A percentile compares a stretch with the other conserved stretches of the same genome.
These are phyloP conservation scores for Gossypium gossypioides DNA, from an alignment of 441 rosid species.

Conservation along the genomic window DNA sequence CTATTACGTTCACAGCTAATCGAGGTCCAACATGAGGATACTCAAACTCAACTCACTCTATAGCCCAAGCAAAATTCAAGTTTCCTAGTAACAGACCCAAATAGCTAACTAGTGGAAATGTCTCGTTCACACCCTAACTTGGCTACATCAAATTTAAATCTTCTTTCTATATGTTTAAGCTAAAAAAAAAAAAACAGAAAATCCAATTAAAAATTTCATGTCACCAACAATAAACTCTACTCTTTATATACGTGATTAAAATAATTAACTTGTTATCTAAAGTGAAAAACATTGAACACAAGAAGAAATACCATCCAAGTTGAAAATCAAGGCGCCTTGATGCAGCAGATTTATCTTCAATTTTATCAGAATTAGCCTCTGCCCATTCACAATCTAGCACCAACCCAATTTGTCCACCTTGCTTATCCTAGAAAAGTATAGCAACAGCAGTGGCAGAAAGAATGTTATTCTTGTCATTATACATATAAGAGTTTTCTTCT, in stretches of 20 bases:
- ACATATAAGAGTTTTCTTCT: background rate
- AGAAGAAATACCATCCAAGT: slow-evolving; percentile 66
- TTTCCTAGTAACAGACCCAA: background rate
- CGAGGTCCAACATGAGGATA: background rate
- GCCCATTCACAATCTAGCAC: slow-evolving; percentile 94
- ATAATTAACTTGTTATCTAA: background rate
- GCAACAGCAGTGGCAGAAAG: background rate
- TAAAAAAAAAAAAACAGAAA: background rate
- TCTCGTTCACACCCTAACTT: background rate
- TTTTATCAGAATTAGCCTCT: slow-evolving; percentile 59
- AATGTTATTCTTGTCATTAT: background rate
- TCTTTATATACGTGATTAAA: background rate
- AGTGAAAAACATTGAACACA: background rate
- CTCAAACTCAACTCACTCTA: background rate
- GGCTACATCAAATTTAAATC: background rate
- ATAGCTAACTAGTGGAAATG: background rate
- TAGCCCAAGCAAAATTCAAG: background rate
- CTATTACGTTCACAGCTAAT: background rate
- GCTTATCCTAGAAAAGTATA: slow-evolving; percentile 45
- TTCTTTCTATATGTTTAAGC: background rate
- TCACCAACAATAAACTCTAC: background rate
- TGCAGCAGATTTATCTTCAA: slow-evolving; percentile 66
- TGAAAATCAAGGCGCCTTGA: slow-evolving; percentile 80
- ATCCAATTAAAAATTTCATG: background rate
- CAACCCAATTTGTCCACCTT: slow-evolving; percentile 74